These are phyloP conservation scores for Athelia psychrophila DNA, from an alignment of 1,284 basidiomycete genomes.

Conservation along the genomic window DNA sequence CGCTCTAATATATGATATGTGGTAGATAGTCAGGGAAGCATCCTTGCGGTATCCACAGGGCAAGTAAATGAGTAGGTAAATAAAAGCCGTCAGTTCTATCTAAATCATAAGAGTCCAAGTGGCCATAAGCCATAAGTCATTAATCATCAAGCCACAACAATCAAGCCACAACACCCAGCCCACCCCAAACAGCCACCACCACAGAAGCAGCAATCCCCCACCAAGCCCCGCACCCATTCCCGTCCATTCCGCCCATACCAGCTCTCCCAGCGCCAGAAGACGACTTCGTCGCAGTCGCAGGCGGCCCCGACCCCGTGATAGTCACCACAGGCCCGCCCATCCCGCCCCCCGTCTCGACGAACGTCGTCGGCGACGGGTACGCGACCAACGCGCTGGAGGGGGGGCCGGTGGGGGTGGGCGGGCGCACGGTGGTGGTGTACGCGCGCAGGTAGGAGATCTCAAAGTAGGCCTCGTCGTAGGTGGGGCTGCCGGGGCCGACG, in stretches of 20 bases:
- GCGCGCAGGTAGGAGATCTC: constrained; percentile 37
- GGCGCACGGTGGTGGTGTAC: constrained; percentile 15
- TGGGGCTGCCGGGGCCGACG: constrained; percentile 46
- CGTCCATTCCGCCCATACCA: neutral
- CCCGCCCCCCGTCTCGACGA: neutral
- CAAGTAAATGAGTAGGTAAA: no score
- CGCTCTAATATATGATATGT: no score
- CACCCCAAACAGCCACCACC: no score
- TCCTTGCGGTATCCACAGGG: no score
- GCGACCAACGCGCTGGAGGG: neutral
- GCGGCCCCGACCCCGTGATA: neutral
- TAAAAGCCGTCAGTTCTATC: no score
- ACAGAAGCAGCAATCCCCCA: no score
- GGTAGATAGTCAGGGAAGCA: no score
- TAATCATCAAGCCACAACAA: no score
- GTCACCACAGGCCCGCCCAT: neutral
- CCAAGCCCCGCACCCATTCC: no score
- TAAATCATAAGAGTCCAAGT: no score
- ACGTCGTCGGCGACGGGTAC: neutral
- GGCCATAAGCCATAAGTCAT: no score
- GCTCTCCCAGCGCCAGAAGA: neutral
- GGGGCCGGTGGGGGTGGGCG: neutral
- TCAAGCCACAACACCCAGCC: no score
- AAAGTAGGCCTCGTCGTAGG: constrained; percentile 49
- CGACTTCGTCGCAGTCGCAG: neutral